phyloP scores from a whole-genome alignment of 208 protist genomes.

The Histomonas meleagridis region DNA sequence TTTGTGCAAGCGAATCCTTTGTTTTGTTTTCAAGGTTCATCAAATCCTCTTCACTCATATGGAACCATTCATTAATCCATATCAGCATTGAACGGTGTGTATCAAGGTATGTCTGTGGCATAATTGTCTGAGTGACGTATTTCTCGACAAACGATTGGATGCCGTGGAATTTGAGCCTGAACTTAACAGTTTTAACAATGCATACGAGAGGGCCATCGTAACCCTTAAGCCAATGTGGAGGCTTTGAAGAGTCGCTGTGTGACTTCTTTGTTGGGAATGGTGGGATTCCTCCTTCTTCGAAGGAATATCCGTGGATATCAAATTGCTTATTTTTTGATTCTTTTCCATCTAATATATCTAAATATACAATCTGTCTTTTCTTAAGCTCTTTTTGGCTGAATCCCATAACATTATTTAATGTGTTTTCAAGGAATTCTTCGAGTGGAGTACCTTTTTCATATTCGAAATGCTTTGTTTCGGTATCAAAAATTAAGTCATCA shows the following conservation, averaged over 20 bases:
- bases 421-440: too few species aligned
- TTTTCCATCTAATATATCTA: not conserved
- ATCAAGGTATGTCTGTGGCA: not conserved
- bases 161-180: not conserved
- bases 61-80: not conserved
- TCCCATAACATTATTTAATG: not conserved
- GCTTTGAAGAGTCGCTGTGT: not conserved
- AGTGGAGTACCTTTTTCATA: not conserved
- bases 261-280: not conserved
- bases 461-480: not conserved
- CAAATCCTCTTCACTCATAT: not conserved
- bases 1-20: too few species aligned
- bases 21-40: not conserved
- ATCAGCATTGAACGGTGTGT: not conserved
- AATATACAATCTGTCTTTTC: not conserved
- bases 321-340: not conserved
- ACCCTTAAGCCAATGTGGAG: not conserved
- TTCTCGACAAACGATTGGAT: not conserved
- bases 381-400: not conserved
- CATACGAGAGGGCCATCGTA: not conserved
- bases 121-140: not conserved
- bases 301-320: not conserved
- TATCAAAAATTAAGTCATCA: not conserved
- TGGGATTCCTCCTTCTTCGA: not conserved
- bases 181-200: not conserved